Conservation (phyloP, 1,284 basidiomycete species). For the Fomitopsis schrenkii region DNA sequence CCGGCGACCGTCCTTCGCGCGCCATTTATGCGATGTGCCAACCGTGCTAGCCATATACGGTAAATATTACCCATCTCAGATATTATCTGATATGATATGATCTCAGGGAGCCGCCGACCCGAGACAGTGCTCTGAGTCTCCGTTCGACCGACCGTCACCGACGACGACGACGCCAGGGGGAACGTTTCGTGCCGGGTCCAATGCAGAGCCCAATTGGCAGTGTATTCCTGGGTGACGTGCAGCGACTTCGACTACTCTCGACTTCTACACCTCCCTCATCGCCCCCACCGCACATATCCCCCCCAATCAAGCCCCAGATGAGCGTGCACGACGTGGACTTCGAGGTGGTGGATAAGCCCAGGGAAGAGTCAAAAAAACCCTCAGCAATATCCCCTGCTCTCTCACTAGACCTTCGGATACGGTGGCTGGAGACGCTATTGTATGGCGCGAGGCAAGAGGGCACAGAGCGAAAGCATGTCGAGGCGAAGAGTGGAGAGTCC, state of each 20-base stretch:
- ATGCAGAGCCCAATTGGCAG: slow-evolving; percentile 47
- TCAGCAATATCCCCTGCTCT: slow-evolving; percentile 55
- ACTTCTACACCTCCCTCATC: slow-evolving; percentile 63
- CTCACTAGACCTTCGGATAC: slow-evolving; percentile 66
- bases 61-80: neutral
- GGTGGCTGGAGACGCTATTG: slow-evolving; percentile 74
- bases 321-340: slow-evolving; percentile 19
- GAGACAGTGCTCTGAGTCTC: neutral
- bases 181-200: neutral
- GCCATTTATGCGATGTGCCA: neutral
- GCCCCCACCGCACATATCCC: slow-evolving; percentile 39
- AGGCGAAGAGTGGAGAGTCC: slow-evolving; percentile 45
- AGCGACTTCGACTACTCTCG: slow-evolving; percentile 55
- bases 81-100: neutral
- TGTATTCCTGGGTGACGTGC: slow-evolving; percentile 71
- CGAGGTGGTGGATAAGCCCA: slow-evolving; percentile 10
- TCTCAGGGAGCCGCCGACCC: neutral
- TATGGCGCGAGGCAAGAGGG: slow-evolving; percentile 55
- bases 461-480: slow-evolving; percentile 31
- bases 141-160: neutral
- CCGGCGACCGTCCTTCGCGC: neutral
- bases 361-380: slow-evolving; percentile 12
- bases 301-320: slow-evolving; percentile 13
- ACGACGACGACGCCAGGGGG: neutral
- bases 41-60: neutral